Evolutionary conservation across 23 red algal species (phyloP), one percentile per base, ranked within the genome.

Genomic region (Agarophyton chilense): DNA sequence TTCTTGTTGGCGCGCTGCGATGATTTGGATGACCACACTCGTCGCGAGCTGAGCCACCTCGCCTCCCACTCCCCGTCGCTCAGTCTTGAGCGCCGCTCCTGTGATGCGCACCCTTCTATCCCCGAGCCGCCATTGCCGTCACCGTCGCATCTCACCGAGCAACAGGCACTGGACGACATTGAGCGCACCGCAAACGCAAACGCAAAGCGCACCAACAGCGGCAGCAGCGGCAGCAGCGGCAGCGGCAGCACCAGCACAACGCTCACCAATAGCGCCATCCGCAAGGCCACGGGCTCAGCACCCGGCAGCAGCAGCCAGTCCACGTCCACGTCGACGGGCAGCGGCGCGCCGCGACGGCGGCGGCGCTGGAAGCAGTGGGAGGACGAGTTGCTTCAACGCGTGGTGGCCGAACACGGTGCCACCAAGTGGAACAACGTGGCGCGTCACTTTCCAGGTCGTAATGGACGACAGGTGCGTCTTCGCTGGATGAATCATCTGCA

Each of bases 401-500:
- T 97, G 18, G 92, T 94, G 35, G 56, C 22, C 5, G 4, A 89
- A 33, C 79, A 91, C 75, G 95, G 95, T n/a, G 52, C 79, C 17
- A 66, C 79, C 29, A 57, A 47, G 21, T 98, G 96, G 96, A 88
- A 83, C 53, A 65, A 71, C 17, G n/a, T 98, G 41, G 96, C 96
- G 79, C 72, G 66, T 1, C 62, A 85, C 35, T 77, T 98, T 56
- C 80, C 80, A 8, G 96, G 96, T 22, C 64, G 96, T 32, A 95
- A 93, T 46, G 96, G 96, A 16, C 91, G 94, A 43, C 96, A 98
- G 88, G 94, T 91, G 41, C 77, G 96, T 19, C 88, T 95, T 76
- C 70, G 96, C 21, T 98, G 96, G 96, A 77, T 95, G 53, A 92
- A 98, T 58, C 96, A 98, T 78, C 65, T 98, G 22, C 87, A 87